A percentile compares a stretch with the other conserved stretches of the same genome.
phyloP scores from a whole-genome alignment of 2,329 filamentous ascomycete genomes.

The Rhinocladiella mackenziei region DNA sequence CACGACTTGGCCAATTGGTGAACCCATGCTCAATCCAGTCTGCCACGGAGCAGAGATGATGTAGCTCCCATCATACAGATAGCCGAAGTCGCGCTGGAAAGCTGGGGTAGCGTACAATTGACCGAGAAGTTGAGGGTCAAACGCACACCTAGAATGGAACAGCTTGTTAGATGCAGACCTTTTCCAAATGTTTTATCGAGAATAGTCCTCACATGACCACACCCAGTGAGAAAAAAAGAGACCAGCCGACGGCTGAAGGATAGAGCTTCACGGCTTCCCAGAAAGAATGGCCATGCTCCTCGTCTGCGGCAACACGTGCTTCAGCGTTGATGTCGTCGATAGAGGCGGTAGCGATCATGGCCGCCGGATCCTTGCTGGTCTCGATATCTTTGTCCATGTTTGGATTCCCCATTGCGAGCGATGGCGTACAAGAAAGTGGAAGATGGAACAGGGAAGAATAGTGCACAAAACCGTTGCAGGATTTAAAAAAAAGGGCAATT shows the following conservation, averaged over 20 bases:
- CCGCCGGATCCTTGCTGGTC: conserved; percentile 22
- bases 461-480: background rate
- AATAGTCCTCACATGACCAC: conserved; percentile 54
- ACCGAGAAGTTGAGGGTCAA: conserved; percentile 62
- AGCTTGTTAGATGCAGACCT: conserved; percentile 41
- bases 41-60: conserved; percentile 59
- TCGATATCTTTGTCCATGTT: conserved; percentile 25
- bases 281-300: conserved; percentile 37
- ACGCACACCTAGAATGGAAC: conserved; percentile 35
- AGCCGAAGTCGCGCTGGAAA: conserved; percentile 57
- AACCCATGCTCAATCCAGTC: conserved; percentile 54
- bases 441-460: conserved; percentile 2
- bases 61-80: conserved; percentile 40
- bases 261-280: conserved; percentile 42
- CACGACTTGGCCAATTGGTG: conserved; percentile 45
- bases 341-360: conserved; percentile 24
- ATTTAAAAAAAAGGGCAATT: background rate
- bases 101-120: conserved; percentile 58
- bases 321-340: conserved; percentile 29
- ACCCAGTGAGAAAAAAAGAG: conserved; percentile 34
- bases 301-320: conserved; percentile 35
- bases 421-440: background rate
- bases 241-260: conserved; percentile 42
- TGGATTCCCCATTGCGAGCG: conserved; percentile 36
- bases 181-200: conserved; percentile 58